Base-by-base conservation (phyloP, 306 rosid species). In the Lotus japonicus region DNA sequence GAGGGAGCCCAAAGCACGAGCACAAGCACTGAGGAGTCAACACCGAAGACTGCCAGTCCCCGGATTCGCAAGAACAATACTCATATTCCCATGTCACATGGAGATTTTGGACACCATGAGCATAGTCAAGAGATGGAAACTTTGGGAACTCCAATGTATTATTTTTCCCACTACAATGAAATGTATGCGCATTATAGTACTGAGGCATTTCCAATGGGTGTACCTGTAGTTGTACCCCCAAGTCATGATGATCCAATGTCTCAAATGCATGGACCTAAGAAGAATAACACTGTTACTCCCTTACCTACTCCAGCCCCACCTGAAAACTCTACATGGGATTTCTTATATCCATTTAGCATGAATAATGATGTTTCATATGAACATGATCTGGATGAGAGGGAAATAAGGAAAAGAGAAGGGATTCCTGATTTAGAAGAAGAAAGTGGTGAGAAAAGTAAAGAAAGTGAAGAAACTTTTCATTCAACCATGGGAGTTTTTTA, bases 341-440 rank as follows among this genome's bases (percentile, higher is more conserved):
- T 56, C 52, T 64, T 70, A 10, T 23, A 49, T 55, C 75, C 70
- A n/a, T 48, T 62, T 16, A 58, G 41, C 48, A 64, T 19, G 43
- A 64, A 64, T 9, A 2, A 61, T 69, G 58, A 66, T 58, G 55
- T 6, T 63, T 21, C 42, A 42, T 63, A 50, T 58, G 52, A 57
- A 33, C 3, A 16, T 18, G 74, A 74, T 64, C 11, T 0, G 11
- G 54, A 65, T 50, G 58, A n/a, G 60, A 64, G 66, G 4, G 59
- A 43, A 75, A 12, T 52, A 17, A 64, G 81, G 74, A 67, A 70
- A 56, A 51, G 67, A 43, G 81, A 80, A 59, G 81, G 84, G 5
- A 75, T 80, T 70, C 84, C 84, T 65, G 78, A 75, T 51, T 64
- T 80, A 36, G 84, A 80, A 75, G 78, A 80, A 48, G 77, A 71